Percentiles rank a stretch among this genome's conserved stretches.
phyloP scores from a whole-genome alignment of 106 monocot genomes.

The Phalaenopsis equestris region DNA sequence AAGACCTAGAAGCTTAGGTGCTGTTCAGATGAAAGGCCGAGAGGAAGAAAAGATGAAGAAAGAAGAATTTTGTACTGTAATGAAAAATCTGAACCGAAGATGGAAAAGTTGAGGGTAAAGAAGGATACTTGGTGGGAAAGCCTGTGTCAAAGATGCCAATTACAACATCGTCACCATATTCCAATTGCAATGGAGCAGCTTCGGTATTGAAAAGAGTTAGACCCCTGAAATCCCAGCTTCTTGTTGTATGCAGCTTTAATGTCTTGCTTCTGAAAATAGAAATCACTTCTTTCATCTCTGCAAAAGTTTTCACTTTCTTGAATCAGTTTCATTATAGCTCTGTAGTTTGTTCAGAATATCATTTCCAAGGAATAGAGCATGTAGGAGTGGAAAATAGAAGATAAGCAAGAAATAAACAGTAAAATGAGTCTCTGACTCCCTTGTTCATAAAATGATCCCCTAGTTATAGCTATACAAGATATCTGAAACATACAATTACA shows the following conservation, averaged over 20 bases:
- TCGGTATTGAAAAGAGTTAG: conserved; percentile 23
- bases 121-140: background rate
- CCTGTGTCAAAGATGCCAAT: conserved; percentile 73
- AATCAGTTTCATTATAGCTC: background rate
- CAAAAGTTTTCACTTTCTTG: background rate
- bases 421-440: too few species aligned
- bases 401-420: too few species aligned
- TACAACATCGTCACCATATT: conserved; percentile 43
- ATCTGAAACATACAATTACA: too few species aligned
- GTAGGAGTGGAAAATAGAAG: too few species aligned
- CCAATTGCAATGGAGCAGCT: conserved; percentile 10
- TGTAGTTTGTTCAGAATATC: too few species aligned
- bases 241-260: conserved; percentile 51
- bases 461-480: too few species aligned
- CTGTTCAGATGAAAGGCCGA: background rate
- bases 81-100: background rate
- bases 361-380: too few species aligned
- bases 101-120: background rate
- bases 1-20: background rate
- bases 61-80: too few species aligned
- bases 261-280: conserved; percentile 65
- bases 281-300: conserved; percentile 58
- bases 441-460: too few species aligned
- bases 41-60: too few species aligned
- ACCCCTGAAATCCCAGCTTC: conserved; percentile 94